Percentiles rank a stretch among this genome's conserved stretches.
These are phyloP conservation scores for Fusarium continuum DNA, from an alignment of 2,329 filamentous ascomycete genomes.

Conservation along the genomic window DNA sequence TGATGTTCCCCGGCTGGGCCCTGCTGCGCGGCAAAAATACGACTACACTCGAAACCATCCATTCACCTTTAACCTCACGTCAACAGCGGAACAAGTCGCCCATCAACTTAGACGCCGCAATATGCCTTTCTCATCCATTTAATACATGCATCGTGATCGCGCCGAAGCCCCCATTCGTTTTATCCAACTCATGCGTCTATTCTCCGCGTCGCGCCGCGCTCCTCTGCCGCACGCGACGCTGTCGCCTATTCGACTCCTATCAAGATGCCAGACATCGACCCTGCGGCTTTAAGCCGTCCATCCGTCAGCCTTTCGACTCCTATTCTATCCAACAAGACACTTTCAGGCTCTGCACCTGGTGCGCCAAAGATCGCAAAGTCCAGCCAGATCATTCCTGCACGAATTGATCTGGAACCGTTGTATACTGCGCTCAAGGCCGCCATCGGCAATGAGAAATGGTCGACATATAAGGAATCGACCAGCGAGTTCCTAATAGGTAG, in stretches of 20 bases:
- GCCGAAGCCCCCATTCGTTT: conserved; percentile 47
- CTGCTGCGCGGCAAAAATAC: conserved; percentile 49
- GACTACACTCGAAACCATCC: conserved; percentile 48
- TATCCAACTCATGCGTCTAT: conserved; percentile 56
- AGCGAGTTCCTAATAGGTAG: conserved; percentile 71
- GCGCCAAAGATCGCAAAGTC: conserved; percentile 65
- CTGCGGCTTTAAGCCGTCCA: conserved; percentile 72
- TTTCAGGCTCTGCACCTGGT: conserved; percentile 61
- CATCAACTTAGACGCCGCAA: conserved; percentile 54
- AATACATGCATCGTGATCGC: conserved; percentile 55
- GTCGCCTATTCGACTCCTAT: conserved; percentile 44
- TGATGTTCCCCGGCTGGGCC: conserved; percentile 29
- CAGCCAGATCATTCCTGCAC: conserved; percentile 69
- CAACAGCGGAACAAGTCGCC: conserved; percentile 41
- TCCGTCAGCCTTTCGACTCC: conserved; percentile 67
- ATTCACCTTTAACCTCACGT: conserved; percentile 40
- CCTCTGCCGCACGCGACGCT: conserved; percentile 58
- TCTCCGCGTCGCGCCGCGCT: conserved; percentile 57
- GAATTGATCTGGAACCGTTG: conserved; percentile 73
- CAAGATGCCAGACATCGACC: conserved; percentile 75
- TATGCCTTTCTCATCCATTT: conserved; percentile 57
- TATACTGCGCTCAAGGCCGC: conserved; percentile 69
- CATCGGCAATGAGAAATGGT: conserved; percentile 70
- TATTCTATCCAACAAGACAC: conserved; percentile 65
- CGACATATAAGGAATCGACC: conserved; percentile 69